Percentiles rank a stretch among this genome's conserved stretches.
phyloP scores from a whole-genome alignment of 2,329 filamentous ascomycete genomes.

The Microdochium nivale region DNA sequence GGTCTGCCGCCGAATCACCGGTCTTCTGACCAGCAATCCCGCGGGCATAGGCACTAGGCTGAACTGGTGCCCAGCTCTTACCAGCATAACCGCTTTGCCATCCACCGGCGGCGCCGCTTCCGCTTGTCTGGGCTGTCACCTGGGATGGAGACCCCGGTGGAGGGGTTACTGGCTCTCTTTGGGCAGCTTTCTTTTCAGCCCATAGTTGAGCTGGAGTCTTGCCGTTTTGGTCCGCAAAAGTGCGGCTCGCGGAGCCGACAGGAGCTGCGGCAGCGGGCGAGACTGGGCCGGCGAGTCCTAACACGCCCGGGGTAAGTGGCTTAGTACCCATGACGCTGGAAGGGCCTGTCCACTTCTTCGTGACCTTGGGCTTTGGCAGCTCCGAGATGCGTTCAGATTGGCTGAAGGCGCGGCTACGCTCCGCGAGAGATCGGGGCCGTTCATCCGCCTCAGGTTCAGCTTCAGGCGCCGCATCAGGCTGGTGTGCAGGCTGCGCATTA shows the following conservation, averaged over 20 bases:
- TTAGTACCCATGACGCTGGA: conserved; percentile 80
- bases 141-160: conserved; percentile 36
- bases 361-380: conserved; percentile 89
- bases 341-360: conserved; percentile 73
- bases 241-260: conserved; percentile 76
- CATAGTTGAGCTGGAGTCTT: conserved; percentile 96
- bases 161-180: conserved; percentile 48
- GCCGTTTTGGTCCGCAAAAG: conserved; percentile 88
- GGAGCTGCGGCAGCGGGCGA: conserved; percentile 47
- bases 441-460: conserved; percentile 28
- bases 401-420: conserved; percentile 67
- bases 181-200: conserved; percentile 92
- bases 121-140: conserved; percentile 62
- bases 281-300: conserved; percentile 56
- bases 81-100: conserved; percentile 91
- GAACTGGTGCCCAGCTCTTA: conserved; percentile 82
- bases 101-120: conserved; percentile 38
- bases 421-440: conserved; percentile 57
- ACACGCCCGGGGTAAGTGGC: conserved; percentile 66
- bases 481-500: conserved; percentile 11
- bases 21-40: conserved; percentile 55
- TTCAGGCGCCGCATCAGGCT: conserved; percentile 22
- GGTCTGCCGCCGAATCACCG: conserved; percentile 37
- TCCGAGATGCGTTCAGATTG: conserved; percentile 74
- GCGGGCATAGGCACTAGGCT: conserved; percentile 63